A percentile compares a stretch with the other conserved stretches of the same genome.
Conservation (phyloP, 306 rosid species). For the Canavalia gladiata region DNA sequence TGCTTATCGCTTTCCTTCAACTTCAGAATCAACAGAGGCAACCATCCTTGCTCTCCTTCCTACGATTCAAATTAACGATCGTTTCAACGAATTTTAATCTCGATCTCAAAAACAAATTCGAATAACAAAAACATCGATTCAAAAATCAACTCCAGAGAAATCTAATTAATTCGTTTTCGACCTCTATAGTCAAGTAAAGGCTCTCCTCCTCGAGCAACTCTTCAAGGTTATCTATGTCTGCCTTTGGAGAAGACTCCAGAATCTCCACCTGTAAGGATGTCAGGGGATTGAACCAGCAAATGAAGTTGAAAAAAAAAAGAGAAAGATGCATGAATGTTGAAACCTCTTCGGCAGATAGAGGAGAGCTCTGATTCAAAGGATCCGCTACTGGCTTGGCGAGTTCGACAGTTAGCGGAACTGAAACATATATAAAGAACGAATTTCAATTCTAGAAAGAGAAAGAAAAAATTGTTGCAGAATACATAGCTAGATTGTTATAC, state of each 20-base stretch:
- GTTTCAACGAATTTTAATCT: slow-evolving; percentile 19
- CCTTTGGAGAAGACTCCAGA: slow-evolving; percentile 72
- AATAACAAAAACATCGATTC: slow-evolving; percentile 1
- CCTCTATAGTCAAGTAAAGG: slow-evolving; percentile 78
- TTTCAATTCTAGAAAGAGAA: not conserved
- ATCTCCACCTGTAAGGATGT: slow-evolving; percentile 50
- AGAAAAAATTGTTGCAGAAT: not conserved
- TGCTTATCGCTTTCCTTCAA: slow-evolving; percentile 61
- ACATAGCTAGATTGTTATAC: slow-evolving; percentile 42
- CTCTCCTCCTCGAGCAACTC: slow-evolving; percentile 79
- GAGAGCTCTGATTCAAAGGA: slow-evolving; percentile 62
- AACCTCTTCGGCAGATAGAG: slow-evolving; percentile 66
- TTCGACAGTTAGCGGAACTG: slow-evolving; percentile 72
- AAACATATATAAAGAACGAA: slow-evolving; percentile 17
- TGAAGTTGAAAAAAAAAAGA: not conserved
- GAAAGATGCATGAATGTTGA: slow-evolving; percentile 14
- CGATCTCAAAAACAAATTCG: slow-evolving; percentile 21
- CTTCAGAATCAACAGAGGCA: slow-evolving; percentile 84
- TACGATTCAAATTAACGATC: slow-evolving; percentile 30
- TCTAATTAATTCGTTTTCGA: slow-evolving; percentile 51
- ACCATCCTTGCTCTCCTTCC: slow-evolving; percentile 94
- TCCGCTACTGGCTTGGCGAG: slow-evolving; percentile 61
- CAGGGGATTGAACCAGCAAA: slow-evolving; percentile 9
- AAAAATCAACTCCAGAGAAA: not conserved
- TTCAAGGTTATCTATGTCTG: slow-evolving; percentile 53